These are phyloP conservation scores for Anthracocystis panici-leucophaei DNA, from an alignment of 1,284 basidiomycete genomes.

Conservation along the genomic window DNA sequence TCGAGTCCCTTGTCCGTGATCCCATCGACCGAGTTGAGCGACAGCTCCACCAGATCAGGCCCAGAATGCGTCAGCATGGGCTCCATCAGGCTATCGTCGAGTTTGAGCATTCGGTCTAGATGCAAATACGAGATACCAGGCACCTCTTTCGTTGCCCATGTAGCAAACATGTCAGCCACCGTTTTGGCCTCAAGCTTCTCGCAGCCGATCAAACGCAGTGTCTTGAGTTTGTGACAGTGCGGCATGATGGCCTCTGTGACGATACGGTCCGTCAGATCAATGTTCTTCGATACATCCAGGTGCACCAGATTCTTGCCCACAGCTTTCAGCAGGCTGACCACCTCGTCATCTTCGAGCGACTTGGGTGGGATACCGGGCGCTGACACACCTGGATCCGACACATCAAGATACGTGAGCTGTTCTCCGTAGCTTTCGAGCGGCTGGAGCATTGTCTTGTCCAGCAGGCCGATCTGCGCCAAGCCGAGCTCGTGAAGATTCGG, in stretches of 20 bases:
- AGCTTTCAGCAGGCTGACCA: conserved; percentile 74
- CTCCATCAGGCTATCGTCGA: conserved; percentile 76
- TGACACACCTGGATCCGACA: conserved; percentile 74
- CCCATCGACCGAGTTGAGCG: conserved; percentile 82
- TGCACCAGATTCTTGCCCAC: conserved; percentile 74
- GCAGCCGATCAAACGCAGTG: conserved; percentile 76
- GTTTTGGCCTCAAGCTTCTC: conserved; percentile 72
- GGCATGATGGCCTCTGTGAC: conserved; percentile 77
- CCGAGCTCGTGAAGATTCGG: conserved; percentile 78
- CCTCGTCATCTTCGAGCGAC: conserved; percentile 75
- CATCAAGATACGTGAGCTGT: conserved; percentile 75
- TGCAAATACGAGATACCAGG: conserved; percentile 58
- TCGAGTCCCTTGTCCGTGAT: conserved; percentile 75
- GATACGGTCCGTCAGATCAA: conserved; percentile 74
- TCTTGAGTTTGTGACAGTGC: conserved; percentile 74
- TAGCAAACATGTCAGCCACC: conserved; percentile 42
- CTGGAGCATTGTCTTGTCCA: conserved; percentile 62
- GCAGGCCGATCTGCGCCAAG: conserved; percentile 81
- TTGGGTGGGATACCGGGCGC: conserved; percentile 68
- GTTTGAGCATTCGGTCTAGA: conserved; percentile 68
- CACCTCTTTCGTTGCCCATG: conserved; percentile 17
- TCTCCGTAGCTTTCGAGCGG: conserved; percentile 70
- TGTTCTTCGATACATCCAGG: conserved; percentile 78
- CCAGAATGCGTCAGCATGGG: conserved; percentile 81
- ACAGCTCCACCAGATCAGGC: conserved; percentile 75